Evolutionary conservation across 164 flowering plant species (phyloP).

Genomic region (Piper betle): DNA sequence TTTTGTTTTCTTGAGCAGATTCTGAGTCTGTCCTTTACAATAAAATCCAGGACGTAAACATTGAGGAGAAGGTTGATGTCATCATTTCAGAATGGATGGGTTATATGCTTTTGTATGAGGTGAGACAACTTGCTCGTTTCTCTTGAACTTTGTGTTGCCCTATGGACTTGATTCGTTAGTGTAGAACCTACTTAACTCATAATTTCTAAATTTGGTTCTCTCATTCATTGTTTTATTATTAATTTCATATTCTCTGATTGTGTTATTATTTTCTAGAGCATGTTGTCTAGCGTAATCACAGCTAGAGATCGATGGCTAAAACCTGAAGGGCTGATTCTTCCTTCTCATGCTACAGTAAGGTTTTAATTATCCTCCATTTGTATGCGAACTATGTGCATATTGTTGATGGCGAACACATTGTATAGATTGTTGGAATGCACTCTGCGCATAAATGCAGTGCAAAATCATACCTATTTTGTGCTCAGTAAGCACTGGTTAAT

Average conservation of each 20-base stretch:
- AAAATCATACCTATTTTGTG: too few relatives aligned
- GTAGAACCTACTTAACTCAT: not conserved
- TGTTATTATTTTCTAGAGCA: constrained; percentile 37
- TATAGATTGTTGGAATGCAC: too few relatives aligned
- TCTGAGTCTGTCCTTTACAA: constrained; percentile 4
- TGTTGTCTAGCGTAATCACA: constrained; percentile 91
- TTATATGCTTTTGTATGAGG: constrained; percentile 97
- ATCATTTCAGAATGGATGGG: constrained; percentile 99
- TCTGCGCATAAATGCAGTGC: too few relatives aligned
- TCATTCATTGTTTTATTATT: not conserved
- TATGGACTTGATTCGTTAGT: not conserved
- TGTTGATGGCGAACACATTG: not conserved
- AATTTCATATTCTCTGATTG: not conserved
- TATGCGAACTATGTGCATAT: not conserved
- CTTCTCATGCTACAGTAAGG: constrained; percentile 79
- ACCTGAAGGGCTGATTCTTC: constrained; percentile 96
- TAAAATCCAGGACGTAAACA: constrained; percentile 77
- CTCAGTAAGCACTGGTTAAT: too few relatives aligned
- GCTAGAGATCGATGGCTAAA: constrained; percentile 98
- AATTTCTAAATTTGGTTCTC: not conserved
- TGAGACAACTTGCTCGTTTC: not conserved
- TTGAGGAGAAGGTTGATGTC: constrained; percentile 90
- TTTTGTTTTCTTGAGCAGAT: not conserved
- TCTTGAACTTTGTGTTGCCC: not conserved
- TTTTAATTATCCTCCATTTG: not conserved